These are phyloP conservation scores for Fusarium metavorans DNA, from an alignment of 2,329 filamentous ascomycete species.

Conservation along the genomic window DNA sequence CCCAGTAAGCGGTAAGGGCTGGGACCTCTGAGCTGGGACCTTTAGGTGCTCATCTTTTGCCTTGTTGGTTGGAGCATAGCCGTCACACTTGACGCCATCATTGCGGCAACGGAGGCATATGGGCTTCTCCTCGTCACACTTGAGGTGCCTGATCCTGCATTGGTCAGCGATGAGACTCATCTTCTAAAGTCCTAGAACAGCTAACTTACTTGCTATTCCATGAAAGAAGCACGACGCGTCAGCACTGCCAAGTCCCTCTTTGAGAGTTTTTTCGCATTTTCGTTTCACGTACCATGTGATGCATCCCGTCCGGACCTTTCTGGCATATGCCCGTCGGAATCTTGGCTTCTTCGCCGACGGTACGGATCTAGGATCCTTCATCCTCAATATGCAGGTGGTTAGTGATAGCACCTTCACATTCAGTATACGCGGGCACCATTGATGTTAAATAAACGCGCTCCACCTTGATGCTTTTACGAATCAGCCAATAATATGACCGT, in stretches of 20 bases:
- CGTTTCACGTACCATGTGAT: neutral
- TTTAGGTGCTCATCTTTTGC: neutral
- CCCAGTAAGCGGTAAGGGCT: neutral
- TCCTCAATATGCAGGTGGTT: too few relatives aligned
- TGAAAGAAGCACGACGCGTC: neutral
- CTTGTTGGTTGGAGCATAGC: neutral
- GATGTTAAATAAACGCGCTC: too few relatives aligned
- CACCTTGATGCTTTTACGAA: too few relatives aligned
- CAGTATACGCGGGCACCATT: too few relatives aligned
- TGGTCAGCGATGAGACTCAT: neutral
- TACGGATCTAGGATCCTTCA: neutral
- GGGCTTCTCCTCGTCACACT: neutral
- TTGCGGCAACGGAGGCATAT: neutral
- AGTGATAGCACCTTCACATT: too few relatives aligned
- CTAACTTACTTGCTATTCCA: neutral
- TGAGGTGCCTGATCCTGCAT: neutral
- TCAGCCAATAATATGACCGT: too few relatives aligned
- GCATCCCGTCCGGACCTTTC: neutral
- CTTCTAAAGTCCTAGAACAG: neutral
- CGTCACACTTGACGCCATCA: neutral
- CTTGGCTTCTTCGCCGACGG: neutral
- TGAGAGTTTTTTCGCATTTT: neutral
- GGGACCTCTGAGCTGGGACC: neutral
- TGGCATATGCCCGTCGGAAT: neutral
- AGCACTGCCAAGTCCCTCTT: neutral